Conservation (phyloP, 192 early-diverging fungal genomes). For the Umbelopsis sp. region DNA sequence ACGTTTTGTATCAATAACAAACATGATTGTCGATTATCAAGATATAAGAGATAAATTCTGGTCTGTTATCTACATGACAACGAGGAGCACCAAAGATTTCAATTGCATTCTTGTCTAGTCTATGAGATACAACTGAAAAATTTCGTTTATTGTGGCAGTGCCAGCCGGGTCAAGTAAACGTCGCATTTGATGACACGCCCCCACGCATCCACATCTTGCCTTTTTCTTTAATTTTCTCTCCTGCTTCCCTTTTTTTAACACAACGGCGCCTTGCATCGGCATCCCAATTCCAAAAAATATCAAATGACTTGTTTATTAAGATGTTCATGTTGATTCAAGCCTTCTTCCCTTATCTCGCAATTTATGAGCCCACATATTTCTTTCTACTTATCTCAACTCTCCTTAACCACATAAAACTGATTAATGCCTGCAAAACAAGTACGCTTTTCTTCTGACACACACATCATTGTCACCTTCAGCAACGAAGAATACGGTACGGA, state of each 20-base stretch:
- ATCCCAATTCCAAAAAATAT: conserved; percentile 1
- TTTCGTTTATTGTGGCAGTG: conserved; percentile 1
- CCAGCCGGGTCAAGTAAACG: background rate
- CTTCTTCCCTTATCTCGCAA: conserved; percentile 17
- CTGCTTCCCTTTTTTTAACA: background rate
- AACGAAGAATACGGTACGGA: conserved; percentile 14
- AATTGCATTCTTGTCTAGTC: conserved; percentile 9
- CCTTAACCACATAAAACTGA: background rate
- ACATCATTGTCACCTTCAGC: background rate
- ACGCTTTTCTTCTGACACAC: conserved; percentile 5
- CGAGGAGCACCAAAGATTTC: background rate
- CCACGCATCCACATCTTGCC: background rate
- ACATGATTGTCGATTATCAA: background rate
- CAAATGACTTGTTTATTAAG: conserved; percentile 13
- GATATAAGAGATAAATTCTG: background rate
- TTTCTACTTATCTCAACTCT: background rate
- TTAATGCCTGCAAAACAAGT: conserved; percentile 14
- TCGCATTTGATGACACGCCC: background rate
- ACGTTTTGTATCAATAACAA: conserved; percentile 6
- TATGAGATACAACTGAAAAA: background rate
- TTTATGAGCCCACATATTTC: background rate
- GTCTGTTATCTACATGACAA: conserved; percentile 3
- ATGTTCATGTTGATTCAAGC: background rate
- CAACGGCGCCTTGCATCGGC: background rate
- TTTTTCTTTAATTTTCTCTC: background rate